phyloP scores from a whole-genome alignment of 2,329 filamentous ascomycete species.

The Penicillium olsonii region DNA sequence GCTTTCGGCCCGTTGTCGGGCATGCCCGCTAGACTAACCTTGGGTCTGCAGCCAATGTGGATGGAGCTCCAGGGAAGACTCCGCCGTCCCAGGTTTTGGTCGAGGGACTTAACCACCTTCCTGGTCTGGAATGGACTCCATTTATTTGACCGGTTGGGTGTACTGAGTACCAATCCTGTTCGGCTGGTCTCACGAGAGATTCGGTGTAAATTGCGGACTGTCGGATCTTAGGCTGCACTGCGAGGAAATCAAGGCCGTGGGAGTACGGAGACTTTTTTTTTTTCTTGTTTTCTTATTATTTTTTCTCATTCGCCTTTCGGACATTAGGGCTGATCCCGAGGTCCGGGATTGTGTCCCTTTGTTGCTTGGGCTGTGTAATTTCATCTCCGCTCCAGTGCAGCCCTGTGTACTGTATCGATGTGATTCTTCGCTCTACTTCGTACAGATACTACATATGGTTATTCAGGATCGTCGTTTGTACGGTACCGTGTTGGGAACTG shows the following conservation, averaged over 20 bases:
- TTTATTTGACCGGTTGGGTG: slow-evolving; percentile 10
- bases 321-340: not conserved
- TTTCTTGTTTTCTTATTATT: no score
- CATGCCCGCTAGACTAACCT: slow-evolving; percentile 26
- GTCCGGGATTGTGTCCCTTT: not conserved
- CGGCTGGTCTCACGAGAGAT: not conserved
- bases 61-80: slow-evolving; percentile 16
- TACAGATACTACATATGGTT: no score
- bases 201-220: not conserved
- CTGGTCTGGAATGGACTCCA: slow-evolving; percentile 17
- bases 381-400: no score
- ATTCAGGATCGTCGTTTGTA: no score
- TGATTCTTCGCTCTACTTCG: not conserved
- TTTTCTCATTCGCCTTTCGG: not conserved
- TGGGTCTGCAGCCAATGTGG: slow-evolving; percentile 10
- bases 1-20: slow-evolving; percentile 31
- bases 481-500: not conserved
- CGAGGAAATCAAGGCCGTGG: no score
- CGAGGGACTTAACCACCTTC: slow-evolving; percentile 16
- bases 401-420: not conserved
- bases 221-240: no score
- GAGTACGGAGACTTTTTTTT: not conserved
- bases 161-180: slow-evolving; percentile 1
- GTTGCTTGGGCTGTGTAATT: no score
- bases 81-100: slow-evolving; percentile 13